phyloP scores from a whole-genome alignment of 257 asterid genomes.

The Marsdenia floribunda region DNA sequence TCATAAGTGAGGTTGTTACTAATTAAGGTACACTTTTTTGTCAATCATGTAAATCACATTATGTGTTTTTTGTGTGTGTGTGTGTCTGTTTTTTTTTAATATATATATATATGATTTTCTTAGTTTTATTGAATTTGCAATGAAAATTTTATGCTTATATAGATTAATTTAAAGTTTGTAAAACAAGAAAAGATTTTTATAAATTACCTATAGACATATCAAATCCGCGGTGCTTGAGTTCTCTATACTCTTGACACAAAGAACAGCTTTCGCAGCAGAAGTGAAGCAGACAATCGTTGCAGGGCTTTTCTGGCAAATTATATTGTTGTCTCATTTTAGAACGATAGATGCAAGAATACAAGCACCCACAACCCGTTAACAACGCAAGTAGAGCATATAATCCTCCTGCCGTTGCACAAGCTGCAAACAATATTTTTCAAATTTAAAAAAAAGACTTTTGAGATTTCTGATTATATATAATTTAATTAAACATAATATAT shows the following conservation, averaged over 20 bases:
- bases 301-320: conserved; percentile 23
- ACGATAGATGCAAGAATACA: conserved; percentile 24
- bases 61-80: no score
- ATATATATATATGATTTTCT: no score
- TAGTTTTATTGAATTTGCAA: no score
- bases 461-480: neutral
- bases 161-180: no score
- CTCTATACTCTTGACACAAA: conserved; percentile 29
- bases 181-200: no score
- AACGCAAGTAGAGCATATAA: conserved; percentile 9
- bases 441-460: neutral
- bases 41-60: no score
- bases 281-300: conserved; percentile 23
- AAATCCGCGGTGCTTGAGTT: conserved; percentile 28
- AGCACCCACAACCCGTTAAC: conserved; percentile 18
- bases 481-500: no score
- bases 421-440: neutral
- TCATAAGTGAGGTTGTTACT: no score
- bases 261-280: conserved; percentile 24
- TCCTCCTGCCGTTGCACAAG: conserved; percentile 22
- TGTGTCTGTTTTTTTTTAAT: no score
- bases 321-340: conserved; percentile 26
- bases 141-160: no score
- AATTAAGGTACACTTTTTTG: no score
- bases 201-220: conserved; percentile 22